phyloP scores from a whole-genome alignment of 139 green algal species.

The Chlamydomonas sp. region DNA sequence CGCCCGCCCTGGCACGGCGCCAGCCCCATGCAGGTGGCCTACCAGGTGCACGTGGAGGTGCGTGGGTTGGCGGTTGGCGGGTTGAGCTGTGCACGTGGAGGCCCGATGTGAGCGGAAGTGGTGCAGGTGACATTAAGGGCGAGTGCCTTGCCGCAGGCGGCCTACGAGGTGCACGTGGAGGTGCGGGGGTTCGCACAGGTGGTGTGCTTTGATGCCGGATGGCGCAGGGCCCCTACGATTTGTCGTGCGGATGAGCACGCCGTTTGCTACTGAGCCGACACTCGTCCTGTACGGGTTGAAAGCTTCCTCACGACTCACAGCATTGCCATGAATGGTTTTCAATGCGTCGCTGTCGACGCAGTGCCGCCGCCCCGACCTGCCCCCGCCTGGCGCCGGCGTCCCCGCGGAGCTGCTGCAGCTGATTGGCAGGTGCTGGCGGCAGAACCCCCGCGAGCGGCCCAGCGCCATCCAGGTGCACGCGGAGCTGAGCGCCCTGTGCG shows the following conservation, averaged over 20 bases:
- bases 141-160: neutral
- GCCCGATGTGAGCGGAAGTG: no score
- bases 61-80: no score
- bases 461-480: neutral
- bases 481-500: neutral
- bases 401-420: neutral
- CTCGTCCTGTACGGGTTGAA: no score
- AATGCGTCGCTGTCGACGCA: neutral
- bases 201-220: no score
- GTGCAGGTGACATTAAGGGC: no score
- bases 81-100: no score
- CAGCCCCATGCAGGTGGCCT: neutral
- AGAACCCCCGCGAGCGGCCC: neutral
- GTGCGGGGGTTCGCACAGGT: neutral
- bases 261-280: no score
- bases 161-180: no score
- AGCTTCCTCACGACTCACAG: no score
- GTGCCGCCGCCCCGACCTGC: neutral
- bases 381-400: neutral
- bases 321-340: no score
- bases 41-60: neutral
- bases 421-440: neutral
- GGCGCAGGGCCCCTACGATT: no score
- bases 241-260: no score
- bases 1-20: slow-evolving; percentile 11